Evolutionary conservation across 495 filamentous ascomycete genomes (phyloP), one percentile per base, ranked within the genome.

Genomic region (Hypoxylon cercidicola): DNA sequence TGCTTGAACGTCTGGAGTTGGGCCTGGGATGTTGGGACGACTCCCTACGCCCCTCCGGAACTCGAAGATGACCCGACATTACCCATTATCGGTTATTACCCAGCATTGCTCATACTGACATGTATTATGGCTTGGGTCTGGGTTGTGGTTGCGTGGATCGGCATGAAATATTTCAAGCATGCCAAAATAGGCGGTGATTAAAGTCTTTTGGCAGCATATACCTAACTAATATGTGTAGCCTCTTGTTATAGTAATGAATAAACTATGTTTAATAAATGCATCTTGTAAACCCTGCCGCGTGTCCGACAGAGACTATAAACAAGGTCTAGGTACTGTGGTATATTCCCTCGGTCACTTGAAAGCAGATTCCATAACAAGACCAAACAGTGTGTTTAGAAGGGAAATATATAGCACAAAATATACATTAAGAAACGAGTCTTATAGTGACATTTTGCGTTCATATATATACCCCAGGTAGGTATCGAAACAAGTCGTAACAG

Each of bases 101-200:
- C 95, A 28, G 92, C 95, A 19, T 74, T 99, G 72, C 90, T 97
- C 48, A 93, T 97, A 60, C 76, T 98, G 58, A 97, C 93, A 34
- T 87, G 88, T 37, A 90, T 99, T 32, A 97, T 99, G 93, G 92
- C 93, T 5, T 99, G 95, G 95, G 93, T 97, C 21, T 99, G 95
- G 95, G 93, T 98, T 28, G 86, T 94, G 30, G 87, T 96, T 55
- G 96, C 96, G 12, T 99, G 95, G 95, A 86, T 97, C 16, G 95
- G 95, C 4, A 97, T 99, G 94, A 99, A 99, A 76, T 98, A 97
- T 77, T 99, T 99, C 70, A 88, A 91, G 70, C 95, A 99, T 84
- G 94, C 95, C 5, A 95, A 96, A 77, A 96, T 97, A 16, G 79
- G 74, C 37, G 77, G 78, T 13, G 80, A 82, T 60, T 83, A 16